A percentile compares a stretch with the other conserved stretches of the same genome.
Evolutionary conservation across 768 basidiomycete genomes (phyloP).

Genomic region (Cubamyces sp.): DNA sequence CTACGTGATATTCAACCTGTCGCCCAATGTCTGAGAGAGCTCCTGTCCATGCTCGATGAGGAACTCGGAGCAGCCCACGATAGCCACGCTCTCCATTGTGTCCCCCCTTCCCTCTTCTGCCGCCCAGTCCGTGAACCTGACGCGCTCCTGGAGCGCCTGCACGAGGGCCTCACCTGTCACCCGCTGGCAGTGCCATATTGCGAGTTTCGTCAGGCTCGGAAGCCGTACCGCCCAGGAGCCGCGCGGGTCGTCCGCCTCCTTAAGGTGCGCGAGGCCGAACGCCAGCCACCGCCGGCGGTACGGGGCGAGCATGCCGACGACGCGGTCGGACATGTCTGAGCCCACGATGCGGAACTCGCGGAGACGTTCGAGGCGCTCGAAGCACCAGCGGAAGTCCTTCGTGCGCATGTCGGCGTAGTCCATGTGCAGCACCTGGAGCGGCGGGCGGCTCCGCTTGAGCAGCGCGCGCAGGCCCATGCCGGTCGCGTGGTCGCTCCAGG

Average conservation of each 20-base stretch:
- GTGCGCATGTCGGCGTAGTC: constrained; percentile 84
- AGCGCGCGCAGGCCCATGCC: constrained; percentile 79
- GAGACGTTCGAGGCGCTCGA: constrained; percentile 55
- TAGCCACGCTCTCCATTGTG: constrained; percentile 36
- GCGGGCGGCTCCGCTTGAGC: constrained; percentile 62
- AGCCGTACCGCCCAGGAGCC: constrained; percentile 47
- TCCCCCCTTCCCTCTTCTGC: constrained; percentile 23
- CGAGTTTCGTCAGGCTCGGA: constrained; percentile 56
- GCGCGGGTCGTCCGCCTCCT: constrained; percentile 22
- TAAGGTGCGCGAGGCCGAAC: constrained; percentile 8
- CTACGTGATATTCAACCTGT: constrained; percentile 25
- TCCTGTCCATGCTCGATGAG: constrained; percentile 29
- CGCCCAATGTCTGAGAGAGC: constrained; percentile 33
- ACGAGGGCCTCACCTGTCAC: constrained; percentile 63
- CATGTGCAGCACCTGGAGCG: constrained; percentile 71
- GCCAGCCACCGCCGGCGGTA: constrained; percentile 14
- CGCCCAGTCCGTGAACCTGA: constrained; percentile 41
- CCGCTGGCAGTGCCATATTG: constrained; percentile 64
- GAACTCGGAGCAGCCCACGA: constrained; percentile 37
- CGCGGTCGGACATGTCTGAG: constrained; percentile 80
- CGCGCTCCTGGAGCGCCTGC: constrained; percentile 52
- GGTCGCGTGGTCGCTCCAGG: constrained; percentile 75
- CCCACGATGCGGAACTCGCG: constrained; percentile 75
- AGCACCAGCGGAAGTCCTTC: constrained; percentile 75
- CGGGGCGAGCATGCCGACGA: constrained; percentile 63